Conservation (phyloP, 305 asterid genomes). For the Lippia alba region DNA sequence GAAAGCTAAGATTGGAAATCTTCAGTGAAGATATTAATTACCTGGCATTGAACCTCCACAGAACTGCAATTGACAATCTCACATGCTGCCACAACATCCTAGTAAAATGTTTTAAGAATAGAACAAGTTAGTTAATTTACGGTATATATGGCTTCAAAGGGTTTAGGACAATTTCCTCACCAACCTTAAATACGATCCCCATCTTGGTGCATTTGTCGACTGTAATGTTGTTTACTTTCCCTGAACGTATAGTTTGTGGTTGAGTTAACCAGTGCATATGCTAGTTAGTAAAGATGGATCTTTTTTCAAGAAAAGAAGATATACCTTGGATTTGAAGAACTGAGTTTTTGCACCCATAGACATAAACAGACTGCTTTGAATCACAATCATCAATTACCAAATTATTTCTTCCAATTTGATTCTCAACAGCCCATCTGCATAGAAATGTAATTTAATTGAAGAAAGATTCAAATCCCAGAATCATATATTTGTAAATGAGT, state of each 20-base stretch:
- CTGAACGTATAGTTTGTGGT: conserved; percentile 50
- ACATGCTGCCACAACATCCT: conserved; percentile 99
- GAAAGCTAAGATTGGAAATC: not conserved
- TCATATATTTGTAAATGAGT: conserved; percentile 9
- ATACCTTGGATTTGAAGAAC: conserved; percentile 88
- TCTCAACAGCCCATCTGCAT: conserved; percentile 96
- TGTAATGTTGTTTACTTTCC: conserved; percentile 97
- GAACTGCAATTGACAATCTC: conserved; percentile 90
- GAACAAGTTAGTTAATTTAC: conserved; percentile 29
- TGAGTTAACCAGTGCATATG: conserved; percentile 8
- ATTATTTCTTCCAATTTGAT: conserved; percentile 81
- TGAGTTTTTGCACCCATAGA: conserved; percentile 90
- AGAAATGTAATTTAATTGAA: conserved; percentile 29
- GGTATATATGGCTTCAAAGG: conserved; percentile 18
- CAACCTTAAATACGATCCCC: conserved; percentile 94
- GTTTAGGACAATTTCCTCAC: conserved; percentile 35
- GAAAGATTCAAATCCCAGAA: conserved; percentile 31
- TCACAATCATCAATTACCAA: conserved; percentile 92
- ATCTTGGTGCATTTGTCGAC: conserved; percentile 95
- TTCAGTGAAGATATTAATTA: conserved; percentile 26
- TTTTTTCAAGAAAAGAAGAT: not conserved
- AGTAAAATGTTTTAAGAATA: conserved; percentile 34
- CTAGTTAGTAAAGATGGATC: not conserved
- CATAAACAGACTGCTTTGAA: conserved; percentile 85
- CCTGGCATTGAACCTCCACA: conserved; percentile 98